A percentile compares a stretch with the other conserved stretches of the same genome.
phyloP scores from a whole-genome alignment of 805 yeast species.

The Myxozyma sirexii region DNA sequence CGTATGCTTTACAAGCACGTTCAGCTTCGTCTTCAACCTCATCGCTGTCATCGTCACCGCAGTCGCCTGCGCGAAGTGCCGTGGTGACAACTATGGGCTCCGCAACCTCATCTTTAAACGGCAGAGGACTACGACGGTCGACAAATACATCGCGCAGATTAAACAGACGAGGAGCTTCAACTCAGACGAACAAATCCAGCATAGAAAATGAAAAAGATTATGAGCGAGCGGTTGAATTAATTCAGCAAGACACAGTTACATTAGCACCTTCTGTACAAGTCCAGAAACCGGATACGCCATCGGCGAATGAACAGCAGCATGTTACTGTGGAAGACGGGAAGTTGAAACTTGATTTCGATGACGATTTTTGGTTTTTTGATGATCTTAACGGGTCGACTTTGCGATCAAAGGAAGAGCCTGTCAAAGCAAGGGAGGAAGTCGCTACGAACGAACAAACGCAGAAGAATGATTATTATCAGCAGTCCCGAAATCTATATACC shows the following conservation, averaged over 20 bases:
- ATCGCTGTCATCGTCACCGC: not conserved
- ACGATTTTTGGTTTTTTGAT: slow-evolving; percentile 6
- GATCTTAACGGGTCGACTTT: not conserved
- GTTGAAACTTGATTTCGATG: slow-evolving; percentile 17
- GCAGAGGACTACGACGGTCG: slow-evolving; percentile 18
- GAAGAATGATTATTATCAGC: not conserved
- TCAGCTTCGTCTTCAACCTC: not conserved
- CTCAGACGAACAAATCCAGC: not conserved
- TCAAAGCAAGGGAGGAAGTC: not conserved
- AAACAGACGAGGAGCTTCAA: not conserved
- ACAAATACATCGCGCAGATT: slow-evolving; percentile 4
- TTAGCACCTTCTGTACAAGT: not conserved
- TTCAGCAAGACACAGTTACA: slow-evolving; percentile 9
- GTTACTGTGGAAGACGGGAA: slow-evolving; percentile 20
- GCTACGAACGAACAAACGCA: not conserved
- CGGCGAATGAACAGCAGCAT: not conserved
- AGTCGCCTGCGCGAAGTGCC: not conserved
- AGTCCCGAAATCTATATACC: too few relatives aligned
- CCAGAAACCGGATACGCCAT: not conserved
- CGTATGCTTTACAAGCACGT: slow-evolving; percentile 4
- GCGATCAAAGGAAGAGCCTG: not conserved
- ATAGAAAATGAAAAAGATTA: not conserved
- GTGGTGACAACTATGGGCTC: slow-evolving; percentile 2
- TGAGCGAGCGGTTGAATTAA: not conserved
- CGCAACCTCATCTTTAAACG: slow-evolving; percentile 1